Base-by-base conservation (phyloP, 768 basidiomycete species). In the Infundibulicybe gibba region DNA sequence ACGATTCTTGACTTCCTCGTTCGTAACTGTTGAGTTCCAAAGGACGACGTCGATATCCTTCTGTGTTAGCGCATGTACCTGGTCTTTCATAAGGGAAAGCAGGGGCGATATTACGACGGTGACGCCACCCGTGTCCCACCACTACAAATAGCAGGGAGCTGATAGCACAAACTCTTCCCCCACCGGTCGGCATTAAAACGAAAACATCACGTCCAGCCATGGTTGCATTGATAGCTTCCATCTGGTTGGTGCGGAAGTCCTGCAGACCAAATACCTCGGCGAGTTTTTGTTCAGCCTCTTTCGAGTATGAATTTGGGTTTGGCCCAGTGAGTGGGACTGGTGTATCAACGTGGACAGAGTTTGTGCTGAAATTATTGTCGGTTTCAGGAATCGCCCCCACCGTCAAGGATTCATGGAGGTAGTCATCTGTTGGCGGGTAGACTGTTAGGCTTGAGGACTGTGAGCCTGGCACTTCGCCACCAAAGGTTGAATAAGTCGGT, bases 171-270 rank as follows among this genome's bases (percentile, higher is more conserved):
- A 56, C 86, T 89, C 67, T 94, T 94, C 1, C 92, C 3, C 93
- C 93, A 32, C 93, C 94, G 1, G 97, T 99, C 1, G 97, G 97
- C 82, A 97, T 94, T 6, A 98, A 76, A 14, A 97, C 90, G 54
- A 98, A 93, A 14, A 92, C 90, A 58, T 98, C 95, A 45, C 74
- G 79, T 6, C 87, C 92, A 2, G 75, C 71, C 63, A 99, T 68
- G 0, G 88, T 83, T 13, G 86, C 87, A 38, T 80, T 77, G 52
- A 98, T 88, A 2, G 90, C 92, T 57, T 89, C 85, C 34, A 93
- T 75, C 60, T 98, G 97, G 63, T 97, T 89, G 12, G 63, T 66
- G 31, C 95, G 80, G 63, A 98, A 98, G 1, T 60, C 56, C 0
- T 74, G 55, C 12, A 97, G 71, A 5, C 69, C 68, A 64, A 97